Conservation (phyloP, 2,329 filamentous ascomycete genomes). For the Aureobasidium sp. region DNA sequence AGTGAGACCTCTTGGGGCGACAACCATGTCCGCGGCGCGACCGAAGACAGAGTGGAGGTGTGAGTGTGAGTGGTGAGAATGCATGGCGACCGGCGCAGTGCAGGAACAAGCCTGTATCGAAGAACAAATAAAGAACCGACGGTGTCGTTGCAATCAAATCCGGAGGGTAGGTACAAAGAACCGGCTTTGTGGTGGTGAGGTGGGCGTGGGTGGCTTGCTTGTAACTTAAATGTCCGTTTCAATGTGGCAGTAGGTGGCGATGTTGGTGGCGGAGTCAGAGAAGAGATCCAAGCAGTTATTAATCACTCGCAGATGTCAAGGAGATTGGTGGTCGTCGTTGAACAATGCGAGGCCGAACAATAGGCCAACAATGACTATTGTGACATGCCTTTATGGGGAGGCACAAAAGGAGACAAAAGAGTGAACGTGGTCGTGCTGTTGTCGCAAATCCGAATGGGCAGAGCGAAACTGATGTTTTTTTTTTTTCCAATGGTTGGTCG, state of each 20-base stretch:
- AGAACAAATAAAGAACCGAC: slow-evolving; percentile 7
- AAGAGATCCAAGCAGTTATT: background rate
- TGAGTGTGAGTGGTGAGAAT: slow-evolving; percentile 15
- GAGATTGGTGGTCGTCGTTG: slow-evolving; percentile 4
- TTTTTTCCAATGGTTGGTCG: background rate
- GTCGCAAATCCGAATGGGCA: background rate
- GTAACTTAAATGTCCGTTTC: background rate
- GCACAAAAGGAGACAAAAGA: background rate
- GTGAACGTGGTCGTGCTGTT: background rate
- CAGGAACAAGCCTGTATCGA: background rate
- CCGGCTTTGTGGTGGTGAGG: slow-evolving; percentile 9
- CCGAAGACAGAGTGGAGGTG: slow-evolving; percentile 12
- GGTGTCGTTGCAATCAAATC: slow-evolving; percentile 12
- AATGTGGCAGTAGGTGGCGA: background rate
- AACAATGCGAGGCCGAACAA: slow-evolving; percentile 6
- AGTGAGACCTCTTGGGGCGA: slow-evolving; percentile 8
- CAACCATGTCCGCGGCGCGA: slow-evolving; percentile 6
- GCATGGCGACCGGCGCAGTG: slow-evolving; percentile 16
- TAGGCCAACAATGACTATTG: slow-evolving; percentile 8
- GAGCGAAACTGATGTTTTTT: background rate
- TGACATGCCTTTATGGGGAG: slow-evolving; percentile 6
- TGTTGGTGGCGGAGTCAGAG: background rate
- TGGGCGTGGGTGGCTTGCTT: slow-evolving; percentile 3
- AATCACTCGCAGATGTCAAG: slow-evolving; percentile 6
- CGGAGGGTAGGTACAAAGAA: slow-evolving; percentile 15